Conservation (phyloP, 2,329 filamentous ascomycete species). For the Fusarium floridanum region DNA sequence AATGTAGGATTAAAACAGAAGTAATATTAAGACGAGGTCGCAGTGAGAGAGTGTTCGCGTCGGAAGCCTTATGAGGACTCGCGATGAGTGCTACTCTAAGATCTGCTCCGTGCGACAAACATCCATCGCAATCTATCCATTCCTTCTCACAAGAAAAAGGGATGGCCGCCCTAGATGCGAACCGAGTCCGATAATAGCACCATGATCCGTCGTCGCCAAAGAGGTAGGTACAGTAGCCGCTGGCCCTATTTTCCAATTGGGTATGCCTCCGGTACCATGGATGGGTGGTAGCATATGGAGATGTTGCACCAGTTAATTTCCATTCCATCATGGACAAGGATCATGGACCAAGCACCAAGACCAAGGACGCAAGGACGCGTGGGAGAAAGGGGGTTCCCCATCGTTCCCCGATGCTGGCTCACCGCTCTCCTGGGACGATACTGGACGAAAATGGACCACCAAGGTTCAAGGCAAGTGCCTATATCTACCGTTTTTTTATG, state of each 20-base stretch:
- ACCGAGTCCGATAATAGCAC: constrained; percentile 10
- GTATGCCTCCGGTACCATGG: constrained; percentile 36
- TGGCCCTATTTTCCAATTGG: constrained; percentile 32
- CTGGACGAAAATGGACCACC: neutral
- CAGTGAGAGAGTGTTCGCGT: neutral
- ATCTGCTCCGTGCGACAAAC: neutral
- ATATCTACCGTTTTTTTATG: neutral
- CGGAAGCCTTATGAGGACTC: constrained; percentile 2
- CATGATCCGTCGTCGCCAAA: constrained; percentile 13
- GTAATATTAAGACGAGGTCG: constrained; percentile 19
- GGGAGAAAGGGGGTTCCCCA: constrained; percentile 42
- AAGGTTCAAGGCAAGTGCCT: neutral
- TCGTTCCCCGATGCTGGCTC: constrained; percentile 29
- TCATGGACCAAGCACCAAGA: constrained; percentile 25
- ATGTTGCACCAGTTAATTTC: constrained; percentile 47
- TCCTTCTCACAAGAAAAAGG: constrained; percentile 14
- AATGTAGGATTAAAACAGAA: constrained; percentile 27
- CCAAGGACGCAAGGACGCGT: constrained; percentile 17
- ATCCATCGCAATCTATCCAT: constrained; percentile 3
- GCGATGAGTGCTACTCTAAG: neutral
- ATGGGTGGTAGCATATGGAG: constrained; percentile 28
- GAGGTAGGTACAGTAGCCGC: neutral
- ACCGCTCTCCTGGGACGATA: constrained; percentile 25
- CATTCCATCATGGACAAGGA: constrained; percentile 38
- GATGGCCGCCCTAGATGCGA: constrained; percentile 5